Evolutionary conservation across 176 grass and related monocot species (phyloP), one percentile per base, ranked within the genome.

Genomic region (Poa annua): DNA sequence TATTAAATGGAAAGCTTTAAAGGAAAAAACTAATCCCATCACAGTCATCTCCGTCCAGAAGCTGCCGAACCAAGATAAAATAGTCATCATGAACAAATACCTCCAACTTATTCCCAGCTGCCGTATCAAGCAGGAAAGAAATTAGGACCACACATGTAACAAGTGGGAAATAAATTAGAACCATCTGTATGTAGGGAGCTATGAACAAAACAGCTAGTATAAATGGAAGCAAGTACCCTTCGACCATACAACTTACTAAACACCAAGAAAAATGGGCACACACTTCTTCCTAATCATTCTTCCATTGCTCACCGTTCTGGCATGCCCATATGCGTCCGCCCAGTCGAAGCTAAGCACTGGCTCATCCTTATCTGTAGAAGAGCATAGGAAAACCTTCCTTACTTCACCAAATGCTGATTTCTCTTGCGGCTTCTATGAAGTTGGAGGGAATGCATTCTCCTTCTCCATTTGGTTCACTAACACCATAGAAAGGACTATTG

Each of bases 381-480:
- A 86, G 14, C 49, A 89, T 52, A 70, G 53, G 16, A 24, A 82
- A 36, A 83, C 10, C 69, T 82, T 90, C 51, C 91, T 93, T 59
- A 83, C 59, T 53, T 93, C 91, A 22, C 85, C 78, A 7, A 65
- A 75, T 74, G 20, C 41, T 36, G 69, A 84, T 47, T 97, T 97
- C 63, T 83, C 86, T 12, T 91, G 86, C 24, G 91, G 94, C 60
- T 97, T 96, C 91, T 78, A 93, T 39, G 22, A 48, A 59, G 49
- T 88, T 39, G 88, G 91, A 74, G 63, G 49, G 16, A 97, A 89
- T 77, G 91, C 84, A 16, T 97, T 86, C 72, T 79, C 84, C 78
- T 97, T 93, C 62, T 88, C 94, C 16, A 87, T 97, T 44, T 97
- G 94, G 91, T 93, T 91, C 86, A 50, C 81, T 8, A 69, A 74